Evolutionary conservation across 2,329 filamentous ascomycete genomes (phyloP), one percentile per base, ranked within the genome.

Genomic region (Aspergillus phoenicis): DNA sequence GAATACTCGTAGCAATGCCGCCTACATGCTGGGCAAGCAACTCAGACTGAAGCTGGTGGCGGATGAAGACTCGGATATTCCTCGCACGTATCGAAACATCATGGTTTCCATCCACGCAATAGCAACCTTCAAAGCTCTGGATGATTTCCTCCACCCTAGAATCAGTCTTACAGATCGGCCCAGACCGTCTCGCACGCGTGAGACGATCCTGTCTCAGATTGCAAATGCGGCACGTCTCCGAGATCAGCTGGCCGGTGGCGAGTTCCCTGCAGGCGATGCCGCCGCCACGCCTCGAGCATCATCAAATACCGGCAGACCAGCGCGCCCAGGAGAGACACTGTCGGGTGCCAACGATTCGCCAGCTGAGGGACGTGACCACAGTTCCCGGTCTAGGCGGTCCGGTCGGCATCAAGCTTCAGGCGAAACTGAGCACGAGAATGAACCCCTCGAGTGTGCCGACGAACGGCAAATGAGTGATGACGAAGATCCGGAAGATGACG

Each of bases 101-200:
- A 97, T 97, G 90, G 95, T 99, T 1, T 96, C 93, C 0, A 99
- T 99, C 60, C 95, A 99, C 75, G 95, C 95, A 15, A 98, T 99
- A 71, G 94, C 95, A 2, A 98, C 93, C 0, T 98, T 99, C 81
- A 98, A 97, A 75, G 91, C 94, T 0, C 81, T 99, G 24, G 95
- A 98, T 72, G 95, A 99, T 73, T 99, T 98, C 75, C 83, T 99
- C 47, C 89, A 95, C 39, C 95, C 95, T 7, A 87, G 94, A 62
- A 96, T 99, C 61, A 92, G 84, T 69, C 75, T 95, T 13, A 87
- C 90, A 3, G 93, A 97, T 64, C 87, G 91, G 20, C 86, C 90
- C 11, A 84, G 88, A 47, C 82, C 81, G 8, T 82, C 84, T 30
- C 84, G 89, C 64, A 79, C 78, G 64, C 80, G 79, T 73, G 89